Conservation (phyloP, 1,284 basidiomycete species). For the Hortiboletus rubellus region DNA sequence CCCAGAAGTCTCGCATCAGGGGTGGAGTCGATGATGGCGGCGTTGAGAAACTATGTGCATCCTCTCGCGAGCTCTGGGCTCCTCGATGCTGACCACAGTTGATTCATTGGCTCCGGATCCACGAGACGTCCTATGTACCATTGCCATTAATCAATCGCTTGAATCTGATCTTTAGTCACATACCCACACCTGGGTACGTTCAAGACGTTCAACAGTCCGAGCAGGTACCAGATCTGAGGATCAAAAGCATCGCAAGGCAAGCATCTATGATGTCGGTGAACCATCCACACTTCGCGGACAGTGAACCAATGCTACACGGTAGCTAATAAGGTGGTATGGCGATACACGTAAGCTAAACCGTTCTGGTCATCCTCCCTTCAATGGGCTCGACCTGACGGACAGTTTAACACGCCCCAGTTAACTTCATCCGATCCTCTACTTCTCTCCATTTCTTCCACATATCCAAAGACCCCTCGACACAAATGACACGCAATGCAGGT, state of each 20-base stretch:
- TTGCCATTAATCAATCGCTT: too few relatives aligned
- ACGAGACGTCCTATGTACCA: too few relatives aligned
- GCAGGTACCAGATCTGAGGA: not conserved
- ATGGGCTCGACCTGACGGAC: not conserved
- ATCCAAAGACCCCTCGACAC: constrained; percentile 30
- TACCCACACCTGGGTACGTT: not conserved
- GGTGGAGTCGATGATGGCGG: not conserved
- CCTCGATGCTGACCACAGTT: not conserved
- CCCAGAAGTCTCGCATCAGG: not conserved
- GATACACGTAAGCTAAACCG: not conserved
- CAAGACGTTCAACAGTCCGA: not conserved
- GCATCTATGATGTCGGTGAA: not conserved
- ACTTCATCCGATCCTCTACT: constrained; percentile 29
- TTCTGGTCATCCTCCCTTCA: not conserved
- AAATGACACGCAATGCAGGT: constrained; percentile 26
- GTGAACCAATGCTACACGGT: too few relatives aligned
- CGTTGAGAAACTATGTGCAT: not conserved
- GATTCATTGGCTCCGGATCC: not conserved
- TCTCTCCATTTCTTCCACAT: constrained; percentile 33
- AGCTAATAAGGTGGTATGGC: not conserved
- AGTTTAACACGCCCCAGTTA: constrained; percentile 3
- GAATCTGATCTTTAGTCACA: not conserved
- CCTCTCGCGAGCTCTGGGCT: not conserved
- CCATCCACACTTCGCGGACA: not conserved
- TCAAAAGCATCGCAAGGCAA: not conserved